phyloP scores from a whole-genome alignment of 1,284 basidiomycete species.

The Fomes fomentarius region DNA sequence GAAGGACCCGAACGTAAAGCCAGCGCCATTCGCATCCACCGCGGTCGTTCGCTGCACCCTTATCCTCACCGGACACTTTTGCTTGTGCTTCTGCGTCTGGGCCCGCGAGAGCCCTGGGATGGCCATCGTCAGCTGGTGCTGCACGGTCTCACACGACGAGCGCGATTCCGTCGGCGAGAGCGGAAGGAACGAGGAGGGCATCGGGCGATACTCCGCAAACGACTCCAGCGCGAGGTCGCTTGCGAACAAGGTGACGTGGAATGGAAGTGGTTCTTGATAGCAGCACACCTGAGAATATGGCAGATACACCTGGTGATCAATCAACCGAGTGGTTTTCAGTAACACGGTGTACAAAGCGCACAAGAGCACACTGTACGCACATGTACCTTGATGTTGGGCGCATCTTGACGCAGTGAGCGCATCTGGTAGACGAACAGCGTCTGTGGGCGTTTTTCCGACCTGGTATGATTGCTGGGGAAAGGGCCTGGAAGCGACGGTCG shows the following conservation, averaged over 20 bases:
- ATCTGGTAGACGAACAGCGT: slow-evolving; percentile 28
- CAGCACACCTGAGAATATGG: slow-evolving; percentile 32
- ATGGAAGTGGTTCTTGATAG: slow-evolving; percentile 33
- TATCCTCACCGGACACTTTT: slow-evolving; percentile 26
- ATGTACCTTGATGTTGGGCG: slow-evolving; percentile 23
- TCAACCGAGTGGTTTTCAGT: neutral
- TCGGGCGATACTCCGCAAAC: slow-evolving; percentile 30
- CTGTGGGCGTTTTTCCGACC: slow-evolving; percentile 20
- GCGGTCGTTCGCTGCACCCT: slow-evolving; percentile 26
- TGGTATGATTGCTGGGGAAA: slow-evolving; percentile 19
- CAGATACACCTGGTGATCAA: slow-evolving; percentile 29
- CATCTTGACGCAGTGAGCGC: slow-evolving; percentile 12
- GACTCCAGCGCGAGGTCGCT: slow-evolving; percentile 30
- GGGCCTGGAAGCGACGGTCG: slow-evolving; percentile 27
- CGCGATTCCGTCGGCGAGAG: slow-evolving; percentile 18
- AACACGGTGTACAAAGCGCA: neutral
- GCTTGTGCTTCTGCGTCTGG: neutral
- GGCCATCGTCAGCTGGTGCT: slow-evolving; percentile 6
- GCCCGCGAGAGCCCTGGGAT: neutral
- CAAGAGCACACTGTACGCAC: slow-evolving; percentile 10
- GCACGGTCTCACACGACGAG: slow-evolving; percentile 19
- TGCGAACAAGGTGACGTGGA: slow-evolving; percentile 32
- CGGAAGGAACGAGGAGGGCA: slow-evolving; percentile 33
- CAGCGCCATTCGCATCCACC: slow-evolving; percentile 25
- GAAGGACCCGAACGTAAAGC: slow-evolving; percentile 3